Evolutionary conservation across 768 basidiomycete genomes (phyloP), one percentile per base, ranked within the genome.

Genomic region (Amanita pseudoporphyria): DNA sequence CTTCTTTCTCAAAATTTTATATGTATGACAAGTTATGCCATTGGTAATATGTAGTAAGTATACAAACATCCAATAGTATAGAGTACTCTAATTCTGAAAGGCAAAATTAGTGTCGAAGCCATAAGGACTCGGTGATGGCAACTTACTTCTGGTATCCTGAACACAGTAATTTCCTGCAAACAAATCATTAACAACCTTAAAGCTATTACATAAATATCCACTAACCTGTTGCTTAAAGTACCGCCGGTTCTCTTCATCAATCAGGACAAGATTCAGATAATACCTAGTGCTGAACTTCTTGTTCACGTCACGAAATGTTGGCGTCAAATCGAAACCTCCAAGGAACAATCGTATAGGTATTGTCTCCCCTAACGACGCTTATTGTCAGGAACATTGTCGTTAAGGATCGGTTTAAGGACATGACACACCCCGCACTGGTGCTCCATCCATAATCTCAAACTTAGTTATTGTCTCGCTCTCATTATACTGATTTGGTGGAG

Each of bases 381-480:
- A n/a, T 30, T 18, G 19, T 42, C 40, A 45, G 35, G 3, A 32
- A 13, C 21, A 16, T 7, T 18, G 38, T 35, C 6, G 9, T 26
- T 14, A 16, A 7, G 21, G 40, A n/a, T 22, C 35, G 3, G 2
- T 40, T 5, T 9, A 14, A 4, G 6, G 24, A 21, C 26, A 7
- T 33, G 3, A 62, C 73, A 41, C 54, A 87, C 90, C 91, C 71
- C 92, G 77, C n/a, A 97, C 92, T 1, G 95, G 95, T 6, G 94
- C 91, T 2, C 94, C 93, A 63, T 98, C 94, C 94, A 96, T 96
- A 57, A 97, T 96, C 68, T 98, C 96, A 61, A 97, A 98, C 67
- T 98, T 98, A 7, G 96, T 98, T 59, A 99, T 97, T 6, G 94
- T 98, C 64, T 98, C 94, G 59, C 87, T 91, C 66, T 99, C 95